Conservation (phyloP, 2,329 filamentous ascomycete genomes). For the Fusarium sp. region DNA sequence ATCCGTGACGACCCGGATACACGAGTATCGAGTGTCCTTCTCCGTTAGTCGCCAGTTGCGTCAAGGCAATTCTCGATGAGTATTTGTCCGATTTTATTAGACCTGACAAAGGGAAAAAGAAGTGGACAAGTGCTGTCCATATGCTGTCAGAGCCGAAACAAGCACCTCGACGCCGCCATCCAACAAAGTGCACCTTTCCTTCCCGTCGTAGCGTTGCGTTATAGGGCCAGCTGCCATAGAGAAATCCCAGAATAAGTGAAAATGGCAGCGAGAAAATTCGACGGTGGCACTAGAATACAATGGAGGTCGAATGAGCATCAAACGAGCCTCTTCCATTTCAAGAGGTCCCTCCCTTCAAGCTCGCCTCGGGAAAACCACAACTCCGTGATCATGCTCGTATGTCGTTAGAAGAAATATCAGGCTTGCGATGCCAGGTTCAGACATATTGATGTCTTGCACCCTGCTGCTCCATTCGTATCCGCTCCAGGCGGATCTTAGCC, state of each 20-base stretch:
- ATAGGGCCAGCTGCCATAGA: slow-evolving; percentile 36
- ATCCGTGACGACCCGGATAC: not conserved
- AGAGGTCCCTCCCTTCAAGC: slow-evolving; percentile 38
- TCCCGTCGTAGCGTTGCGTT: slow-evolving; percentile 37
- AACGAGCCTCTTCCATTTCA: slow-evolving; percentile 26
- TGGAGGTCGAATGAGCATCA: slow-evolving; percentile 39
- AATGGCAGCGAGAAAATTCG: slow-evolving; percentile 36
- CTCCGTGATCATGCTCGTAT: slow-evolving; percentile 49
- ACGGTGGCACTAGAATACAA: slow-evolving; percentile 48
- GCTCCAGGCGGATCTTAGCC: slow-evolving; percentile 70
- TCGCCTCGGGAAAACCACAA: slow-evolving; percentile 43
- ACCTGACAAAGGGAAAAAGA: slow-evolving; percentile 44
- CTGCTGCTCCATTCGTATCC: slow-evolving; percentile 58
- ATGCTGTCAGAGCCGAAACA: slow-evolving; percentile 35
- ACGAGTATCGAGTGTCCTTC: slow-evolving; percentile 4
- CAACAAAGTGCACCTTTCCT: slow-evolving; percentile 36
- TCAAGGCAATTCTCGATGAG: slow-evolving; percentile 37
- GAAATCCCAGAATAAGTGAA: slow-evolving; percentile 37
- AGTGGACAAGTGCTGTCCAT: slow-evolving; percentile 40
- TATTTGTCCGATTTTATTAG: slow-evolving; percentile 48
- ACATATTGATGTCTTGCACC: slow-evolving; percentile 38
- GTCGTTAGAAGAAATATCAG: slow-evolving; percentile 43
- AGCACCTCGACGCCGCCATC: slow-evolving; percentile 32
- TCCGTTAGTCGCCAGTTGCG: slow-evolving; percentile 25
- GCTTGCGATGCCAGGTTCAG: slow-evolving; percentile 38